Evolutionary conservation across 2,329 filamentous ascomycete species (phyloP), one percentile per base, ranked within the genome.

Genomic region (Phialophora tarda): DNA sequence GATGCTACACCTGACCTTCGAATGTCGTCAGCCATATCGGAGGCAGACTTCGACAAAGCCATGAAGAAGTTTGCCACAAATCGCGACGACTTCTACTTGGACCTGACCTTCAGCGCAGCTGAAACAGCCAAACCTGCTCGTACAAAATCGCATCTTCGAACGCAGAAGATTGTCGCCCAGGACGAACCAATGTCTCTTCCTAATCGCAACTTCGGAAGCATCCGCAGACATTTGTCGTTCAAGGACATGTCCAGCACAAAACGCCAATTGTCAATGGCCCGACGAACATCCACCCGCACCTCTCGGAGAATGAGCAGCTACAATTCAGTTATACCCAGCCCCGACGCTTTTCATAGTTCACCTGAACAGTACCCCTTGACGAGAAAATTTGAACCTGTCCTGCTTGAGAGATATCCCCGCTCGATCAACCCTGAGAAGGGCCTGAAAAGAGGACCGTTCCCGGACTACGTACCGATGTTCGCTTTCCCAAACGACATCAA

Each of bases 381-480:
- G 80, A 88, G 94, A 69, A 89, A 91, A 65, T 98, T 98, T 77
- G 95, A 99, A 77, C 95, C 95, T 7, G 93, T 97, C n/a, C 82
- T 99, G 24, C 86, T 99, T 32, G 95, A 99, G 78, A 87, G 93
- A 77, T 98, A 98, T 74, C 95, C 95, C 7, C 90, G 92, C 17
- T 92, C 92, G 76, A 86, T 88, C 70, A 90, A 92, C 75, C 84
- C 88, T 24, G 93, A 97, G 65, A 93, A 97, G 72, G 79, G 90
- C 59, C 87, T 91, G 72, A 86, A 90, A 74, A 86, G 95, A 74
- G 93, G 92, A 62, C 89, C 86, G 64, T 98, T 99, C 75, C 95
- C 95, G 0, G 95, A 99, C 76, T 99, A 97, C 74, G 92, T 99
- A 21, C 95, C 95, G 64, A 98, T 99, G 95, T 99, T 99, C 78